phyloP scores from a whole-genome alignment of 1,139 yeast genomes.

The Nadsonia commutata region DNA sequence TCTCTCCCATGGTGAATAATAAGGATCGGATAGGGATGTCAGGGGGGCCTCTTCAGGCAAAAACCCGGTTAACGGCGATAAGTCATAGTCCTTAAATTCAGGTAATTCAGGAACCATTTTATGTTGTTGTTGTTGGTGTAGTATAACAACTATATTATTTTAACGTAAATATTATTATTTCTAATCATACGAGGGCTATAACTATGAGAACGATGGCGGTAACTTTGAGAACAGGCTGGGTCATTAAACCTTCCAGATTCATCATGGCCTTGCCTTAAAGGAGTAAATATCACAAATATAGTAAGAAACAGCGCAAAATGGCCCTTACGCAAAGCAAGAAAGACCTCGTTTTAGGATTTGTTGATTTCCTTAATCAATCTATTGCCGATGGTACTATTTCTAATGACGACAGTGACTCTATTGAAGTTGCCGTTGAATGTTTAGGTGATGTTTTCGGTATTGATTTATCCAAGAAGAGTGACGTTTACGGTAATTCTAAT shows the following conservation, averaged over 20 bases:
- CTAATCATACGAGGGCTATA: too few relatives aligned
- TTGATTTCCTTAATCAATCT: slow-evolving; percentile 51
- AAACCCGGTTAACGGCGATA: slow-evolving; percentile 61
- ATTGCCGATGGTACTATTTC: slow-evolving; percentile 50
- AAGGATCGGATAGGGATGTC: slow-evolving; percentile 39
- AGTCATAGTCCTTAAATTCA: slow-evolving; percentile 45
- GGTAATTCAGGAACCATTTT: slow-evolving; percentile 26
- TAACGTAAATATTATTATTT: too few relatives aligned
- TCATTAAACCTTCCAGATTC: too few relatives aligned
- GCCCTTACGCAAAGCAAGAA: slow-evolving; percentile 31
- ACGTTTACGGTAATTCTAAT: slow-evolving; percentile 34
- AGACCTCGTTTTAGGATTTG: slow-evolving; percentile 62
- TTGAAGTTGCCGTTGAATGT: slow-evolving; percentile 91
- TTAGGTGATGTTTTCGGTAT: slow-evolving; percentile 77
- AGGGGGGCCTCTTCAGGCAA: slow-evolving; percentile 59
- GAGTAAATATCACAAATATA: too few relatives aligned
- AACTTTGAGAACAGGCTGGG: too few relatives aligned
- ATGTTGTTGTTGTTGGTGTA: too few relatives aligned
- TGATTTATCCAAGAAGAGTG: slow-evolving; percentile 27
- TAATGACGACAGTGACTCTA: slow-evolving; percentile 77
- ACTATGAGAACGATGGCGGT: too few relatives aligned
- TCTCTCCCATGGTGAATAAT: slow-evolving; percentile 68
- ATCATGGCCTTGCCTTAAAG: too few relatives aligned
- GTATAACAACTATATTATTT: too few relatives aligned
- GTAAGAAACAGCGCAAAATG: too few relatives aligned